Evolutionary conservation across 352 stramenopile species (phyloP), one percentile per base, ranked within the genome.

Genomic region (Blastocystis sp.): DNA sequence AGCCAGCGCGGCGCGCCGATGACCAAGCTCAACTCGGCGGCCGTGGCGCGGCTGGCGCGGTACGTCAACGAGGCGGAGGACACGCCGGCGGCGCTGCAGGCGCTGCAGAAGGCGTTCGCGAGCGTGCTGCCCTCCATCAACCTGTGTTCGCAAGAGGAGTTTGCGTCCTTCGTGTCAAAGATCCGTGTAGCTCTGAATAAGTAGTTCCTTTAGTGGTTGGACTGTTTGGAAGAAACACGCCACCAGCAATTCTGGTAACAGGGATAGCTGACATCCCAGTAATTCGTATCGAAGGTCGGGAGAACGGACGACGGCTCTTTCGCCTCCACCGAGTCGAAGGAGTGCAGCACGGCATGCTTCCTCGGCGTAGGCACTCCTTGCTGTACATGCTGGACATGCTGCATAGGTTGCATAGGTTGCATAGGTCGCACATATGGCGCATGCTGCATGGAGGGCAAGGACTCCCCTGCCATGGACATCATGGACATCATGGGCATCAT

Each of bases 221-320:
- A 19, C 10, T 74, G 3, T 74, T 38, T 74, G 64, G 11, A 54
- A 74, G 21, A 74, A 74, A 74, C 64, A 74, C 48, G 14, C 0
- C 48, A 57, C 48, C 48, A 57, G 48, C 6, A 14, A 57, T 34
- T 34, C 28, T 34, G 28, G 28, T 34, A 34, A 34, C 28, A 34
- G 28, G 48, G 48, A 57, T 14, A 14, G 14, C 14, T 57, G 48
- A 14, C 48, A 57, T 17, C 48, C 48, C 48, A 14, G 48, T 7
- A 17, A 14, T 57, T 57, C 48, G 48, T 57, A 17, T 57, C 48
- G 14, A 7, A 57, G 48, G 48, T 34, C 28, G 28, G 28, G 28
- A 34, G 28, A 34, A 34, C 0, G 28, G 28, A 57, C 48, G 48
- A 14, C 6, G 6, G 6, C 48, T 7, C 48, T 7, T 57, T 14